These are phyloP conservation scores for Quercus lobata DNA, from an alignment of 331 rosid species.

Conservation along the genomic window DNA sequence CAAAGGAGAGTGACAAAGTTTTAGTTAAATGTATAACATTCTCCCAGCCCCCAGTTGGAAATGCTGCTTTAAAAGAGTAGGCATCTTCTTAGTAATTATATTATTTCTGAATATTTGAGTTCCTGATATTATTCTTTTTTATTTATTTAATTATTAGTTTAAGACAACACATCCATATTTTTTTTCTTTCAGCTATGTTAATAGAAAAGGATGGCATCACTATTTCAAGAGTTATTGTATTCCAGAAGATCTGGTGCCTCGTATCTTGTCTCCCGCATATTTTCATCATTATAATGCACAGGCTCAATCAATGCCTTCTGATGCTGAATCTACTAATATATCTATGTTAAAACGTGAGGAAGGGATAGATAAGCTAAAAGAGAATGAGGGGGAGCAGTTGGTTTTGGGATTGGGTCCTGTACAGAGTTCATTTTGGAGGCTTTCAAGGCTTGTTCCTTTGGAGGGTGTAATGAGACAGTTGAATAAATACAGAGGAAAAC, in stretches of 20 bases:
- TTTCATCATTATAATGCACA: constrained; percentile 93
- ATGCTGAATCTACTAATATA: constrained; percentile 38
- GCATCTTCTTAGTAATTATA: constrained; percentile 21
- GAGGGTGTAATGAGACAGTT: constrained; percentile 68
- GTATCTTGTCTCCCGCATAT: constrained; percentile 92
- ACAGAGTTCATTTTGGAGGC: constrained; percentile 90
- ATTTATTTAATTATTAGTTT: not conserved
- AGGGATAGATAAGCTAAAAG: constrained; percentile 46
- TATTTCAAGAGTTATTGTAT: constrained; percentile 96
- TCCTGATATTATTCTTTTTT: constrained; percentile 1
- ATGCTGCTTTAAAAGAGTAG: constrained; percentile 97
- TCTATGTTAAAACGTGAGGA: constrained; percentile 42
- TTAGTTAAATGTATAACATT: constrained; percentile 83
- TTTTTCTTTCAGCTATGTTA: constrained; percentile 61
- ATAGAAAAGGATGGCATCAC: constrained; percentile 90
- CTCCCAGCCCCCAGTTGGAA: constrained; percentile 98
- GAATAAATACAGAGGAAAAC: constrained; percentile 46
- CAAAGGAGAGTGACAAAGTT: constrained; percentile 72
- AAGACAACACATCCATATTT: not conserved
- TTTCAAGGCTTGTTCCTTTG: constrained; percentile 87
- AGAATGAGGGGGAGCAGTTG: constrained; percentile 62
- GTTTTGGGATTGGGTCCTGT: constrained; percentile 97
- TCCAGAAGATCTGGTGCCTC: constrained; percentile 96
- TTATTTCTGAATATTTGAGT: constrained; percentile 4
- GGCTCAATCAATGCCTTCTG: constrained; percentile 39